These are phyloP conservation scores for Clitopilus passeckerianus DNA, from an alignment of 768 basidiomycete genomes.

Conservation along the genomic window DNA sequence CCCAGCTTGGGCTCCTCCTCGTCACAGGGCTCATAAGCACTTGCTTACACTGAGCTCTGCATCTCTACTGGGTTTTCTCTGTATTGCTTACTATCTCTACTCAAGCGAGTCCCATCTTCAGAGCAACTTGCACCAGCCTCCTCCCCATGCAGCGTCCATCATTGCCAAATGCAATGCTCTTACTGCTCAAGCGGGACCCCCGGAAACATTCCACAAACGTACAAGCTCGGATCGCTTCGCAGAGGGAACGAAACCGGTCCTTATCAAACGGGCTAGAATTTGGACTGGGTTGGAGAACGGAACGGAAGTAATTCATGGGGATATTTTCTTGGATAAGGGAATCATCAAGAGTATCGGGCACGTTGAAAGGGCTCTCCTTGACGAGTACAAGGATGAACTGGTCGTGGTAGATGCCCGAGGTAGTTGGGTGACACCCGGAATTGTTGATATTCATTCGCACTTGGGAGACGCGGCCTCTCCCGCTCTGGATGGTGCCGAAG, in stretches of 20 bases:
- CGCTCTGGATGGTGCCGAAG: constrained; percentile 41
- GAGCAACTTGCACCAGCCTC: constrained; percentile 4
- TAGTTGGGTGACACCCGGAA: constrained; percentile 78
- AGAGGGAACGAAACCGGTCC: constrained; percentile 53
- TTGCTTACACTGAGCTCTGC: not conserved
- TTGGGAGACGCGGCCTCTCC: constrained; percentile 53
- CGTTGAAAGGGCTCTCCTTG: constrained; percentile 23
- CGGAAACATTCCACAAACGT: constrained; percentile 42
- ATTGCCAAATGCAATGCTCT: constrained; percentile 41
- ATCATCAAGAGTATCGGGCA: constrained; percentile 57
- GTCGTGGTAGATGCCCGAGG: constrained; percentile 59
- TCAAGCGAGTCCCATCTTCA: not conserved
- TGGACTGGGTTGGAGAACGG: constrained; percentile 80
- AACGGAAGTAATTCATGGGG: constrained; percentile 56
- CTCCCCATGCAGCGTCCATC: constrained; percentile 20
- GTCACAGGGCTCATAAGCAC: not conserved
- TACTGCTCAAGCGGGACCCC: constrained; percentile 34
- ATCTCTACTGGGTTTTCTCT: not conserved
- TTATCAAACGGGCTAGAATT: constrained; percentile 72
- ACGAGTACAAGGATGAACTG: constrained; percentile 27
- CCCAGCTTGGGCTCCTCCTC: not conserved
- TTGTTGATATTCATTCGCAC: constrained; percentile 68
- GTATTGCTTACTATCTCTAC: not conserved
- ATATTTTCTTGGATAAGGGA: constrained; percentile 67
- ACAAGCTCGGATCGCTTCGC: constrained; percentile 62